Conservation (phyloP, 345 rosid species). For the Geranium rotundifolium region DNA sequence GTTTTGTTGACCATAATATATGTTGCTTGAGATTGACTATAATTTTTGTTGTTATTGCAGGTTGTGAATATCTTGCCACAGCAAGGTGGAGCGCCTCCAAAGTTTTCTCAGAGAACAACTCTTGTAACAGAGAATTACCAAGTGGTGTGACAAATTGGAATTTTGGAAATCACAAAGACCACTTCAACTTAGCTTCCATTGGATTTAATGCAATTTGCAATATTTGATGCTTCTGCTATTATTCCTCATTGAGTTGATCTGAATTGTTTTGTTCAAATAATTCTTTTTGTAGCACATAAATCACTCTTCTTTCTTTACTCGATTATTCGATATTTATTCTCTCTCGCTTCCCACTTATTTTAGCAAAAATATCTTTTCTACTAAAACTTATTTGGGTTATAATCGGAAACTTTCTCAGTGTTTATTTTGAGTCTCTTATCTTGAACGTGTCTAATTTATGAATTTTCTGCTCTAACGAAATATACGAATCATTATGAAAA, state of each 20-base stretch:
- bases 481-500: too few relatives aligned
- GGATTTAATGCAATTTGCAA: background rate
- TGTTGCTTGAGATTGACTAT: too few relatives aligned
- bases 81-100: slow-evolving; percentile 65
- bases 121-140: slow-evolving; percentile 74
- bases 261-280: background rate
- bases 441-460: too few relatives aligned
- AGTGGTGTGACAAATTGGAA: slow-evolving; percentile 38
- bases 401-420: too few relatives aligned
- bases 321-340: too few relatives aligned
- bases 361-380: too few relatives aligned
- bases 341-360: too few relatives aligned
- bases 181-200: background rate
- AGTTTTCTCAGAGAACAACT: slow-evolving; percentile 70
- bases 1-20: too few relatives aligned
- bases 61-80: slow-evolving; percentile 63
- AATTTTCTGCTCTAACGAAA: too few relatives aligned
- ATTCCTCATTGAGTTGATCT: background rate
- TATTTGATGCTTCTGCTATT: background rate
- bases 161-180: background rate
- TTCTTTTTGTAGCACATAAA: background rate
- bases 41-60: slow-evolving; percentile 27
- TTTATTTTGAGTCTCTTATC: too few relatives aligned
- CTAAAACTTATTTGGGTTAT: too few relatives aligned
- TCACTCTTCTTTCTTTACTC: too few relatives aligned